Conservation (phyloP, 1,284 basidiomycete genomes). For the Irpex sp. region DNA sequence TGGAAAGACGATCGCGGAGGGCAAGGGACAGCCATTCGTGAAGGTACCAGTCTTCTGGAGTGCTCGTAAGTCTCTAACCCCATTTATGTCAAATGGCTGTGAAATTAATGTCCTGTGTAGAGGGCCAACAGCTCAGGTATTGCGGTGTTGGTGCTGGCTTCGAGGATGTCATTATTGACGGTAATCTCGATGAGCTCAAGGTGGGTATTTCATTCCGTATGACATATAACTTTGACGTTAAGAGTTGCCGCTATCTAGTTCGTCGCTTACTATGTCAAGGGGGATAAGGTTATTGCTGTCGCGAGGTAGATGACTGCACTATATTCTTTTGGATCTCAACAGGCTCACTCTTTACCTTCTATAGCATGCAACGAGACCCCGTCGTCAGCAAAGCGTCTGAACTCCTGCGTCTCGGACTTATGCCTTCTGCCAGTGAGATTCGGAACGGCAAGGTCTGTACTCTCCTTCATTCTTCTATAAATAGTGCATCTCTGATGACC, state of each 20-base stretch:
- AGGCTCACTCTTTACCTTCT: neutral
- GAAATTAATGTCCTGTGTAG: conserved; percentile 25
- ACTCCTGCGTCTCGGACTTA: conserved; percentile 73
- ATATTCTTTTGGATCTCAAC: neutral
- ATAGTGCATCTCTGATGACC: neutral
- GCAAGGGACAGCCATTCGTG: conserved; percentile 50
- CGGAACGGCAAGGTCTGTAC: conserved; percentile 54
- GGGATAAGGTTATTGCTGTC: conserved; percentile 77
- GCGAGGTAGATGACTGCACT: conserved; percentile 45
- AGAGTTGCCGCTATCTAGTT: conserved; percentile 44
- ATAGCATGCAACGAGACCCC: conserved; percentile 80
- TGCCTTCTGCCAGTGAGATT: conserved; percentile 80
- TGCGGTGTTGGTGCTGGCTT: conserved; percentile 67
- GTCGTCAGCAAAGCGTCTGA: conserved; percentile 81
- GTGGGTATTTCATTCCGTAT: conserved; percentile 32
- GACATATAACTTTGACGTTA: neutral
- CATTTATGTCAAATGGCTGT: neutral
- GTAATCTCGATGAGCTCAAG: conserved; percentile 78
- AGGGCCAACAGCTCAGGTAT: conserved; percentile 81
- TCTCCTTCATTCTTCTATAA: neutral
- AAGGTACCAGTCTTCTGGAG: conserved; percentile 93
- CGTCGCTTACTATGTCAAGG: conserved; percentile 82
- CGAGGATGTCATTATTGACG: conserved; percentile 78
- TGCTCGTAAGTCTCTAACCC: conserved; percentile 51
- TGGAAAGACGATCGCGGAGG: conserved; percentile 71